phyloP scores from a whole-genome alignment of 257 asterid species.

The Penstemon barbatus region DNA sequence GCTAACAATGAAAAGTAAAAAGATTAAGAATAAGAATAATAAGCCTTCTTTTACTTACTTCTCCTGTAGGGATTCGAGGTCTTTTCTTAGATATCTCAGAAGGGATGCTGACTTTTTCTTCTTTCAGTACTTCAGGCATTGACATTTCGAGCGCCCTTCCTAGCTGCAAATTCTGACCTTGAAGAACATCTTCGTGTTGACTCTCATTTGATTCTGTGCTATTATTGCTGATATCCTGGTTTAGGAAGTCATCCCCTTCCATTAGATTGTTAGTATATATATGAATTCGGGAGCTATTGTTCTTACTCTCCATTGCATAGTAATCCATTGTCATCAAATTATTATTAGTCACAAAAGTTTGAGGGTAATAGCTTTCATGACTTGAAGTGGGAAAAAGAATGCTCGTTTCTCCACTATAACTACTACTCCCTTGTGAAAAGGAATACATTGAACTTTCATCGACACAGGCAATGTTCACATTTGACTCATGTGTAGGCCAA shows the following conservation, averaged over 20 bases:
- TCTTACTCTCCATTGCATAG: slow-evolving; percentile 27
- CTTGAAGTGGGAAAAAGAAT: slow-evolving; percentile 24
- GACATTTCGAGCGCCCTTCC: slow-evolving; percentile 15
- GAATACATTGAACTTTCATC: slow-evolving; percentile 30
- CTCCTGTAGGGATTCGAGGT: slow-evolving; percentile 33
- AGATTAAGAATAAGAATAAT: neutral
- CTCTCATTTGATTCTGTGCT: slow-evolving; percentile 33
- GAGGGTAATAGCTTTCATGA: slow-evolving; percentile 29
- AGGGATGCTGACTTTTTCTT: slow-evolving; percentile 32
- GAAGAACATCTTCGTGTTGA: slow-evolving; percentile 29
- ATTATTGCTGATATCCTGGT: slow-evolving; percentile 43
- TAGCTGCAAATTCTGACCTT: slow-evolving; percentile 19
- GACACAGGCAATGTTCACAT: slow-evolving; percentile 10
- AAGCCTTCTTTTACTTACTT: slow-evolving; percentile 30
- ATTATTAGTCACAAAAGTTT: slow-evolving; percentile 15
- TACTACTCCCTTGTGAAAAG: slow-evolving; percentile 35
- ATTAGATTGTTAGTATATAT: slow-evolving; percentile 3
- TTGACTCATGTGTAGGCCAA: slow-evolving; percentile 36
- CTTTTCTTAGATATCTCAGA: slow-evolving; percentile 48
- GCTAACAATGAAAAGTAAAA: neutral
- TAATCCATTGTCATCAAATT: slow-evolving; percentile 37
- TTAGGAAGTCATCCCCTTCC: slow-evolving; percentile 43
- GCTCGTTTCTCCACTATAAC: slow-evolving; percentile 28
- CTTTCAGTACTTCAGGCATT: slow-evolving; percentile 20
- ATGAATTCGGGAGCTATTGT: slow-evolving; percentile 18